Evolutionary conservation across 257 asterid genomes (phyloP).

Genomic region (Dorcoceras hygrometricum): DNA sequence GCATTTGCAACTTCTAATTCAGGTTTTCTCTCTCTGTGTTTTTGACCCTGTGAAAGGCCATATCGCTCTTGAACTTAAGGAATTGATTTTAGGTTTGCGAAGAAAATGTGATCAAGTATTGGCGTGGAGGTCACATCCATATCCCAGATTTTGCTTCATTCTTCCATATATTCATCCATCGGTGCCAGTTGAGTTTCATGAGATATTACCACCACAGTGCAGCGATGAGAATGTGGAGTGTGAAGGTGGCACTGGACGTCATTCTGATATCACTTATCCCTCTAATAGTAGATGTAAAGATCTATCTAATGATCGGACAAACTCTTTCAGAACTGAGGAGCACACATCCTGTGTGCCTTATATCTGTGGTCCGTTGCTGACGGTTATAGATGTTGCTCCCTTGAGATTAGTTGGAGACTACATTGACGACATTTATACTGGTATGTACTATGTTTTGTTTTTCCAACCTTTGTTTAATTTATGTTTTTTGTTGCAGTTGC

Average conservation of each 20-base stretch:
- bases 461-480: slow-evolving; percentile 20
- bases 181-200: slow-evolving; percentile 44
- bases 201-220: slow-evolving; percentile 31
- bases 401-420: slow-evolving; percentile 69
- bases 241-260: slow-evolving; percentile 33
- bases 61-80: slow-evolving; percentile 61
- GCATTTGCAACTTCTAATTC: slow-evolving; percentile 89
- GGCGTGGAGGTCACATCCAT: slow-evolving; percentile 59
- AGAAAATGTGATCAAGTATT: slow-evolving; percentile 52
- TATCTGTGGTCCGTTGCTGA: slow-evolving; percentile 29
- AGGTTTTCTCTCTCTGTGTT: slow-evolving; percentile 76
- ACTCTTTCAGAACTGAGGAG: slow-evolving; percentile 33
- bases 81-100: slow-evolving; percentile 58
- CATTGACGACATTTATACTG: slow-evolving; percentile 72
- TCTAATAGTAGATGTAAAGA: slow-evolving; percentile 31
- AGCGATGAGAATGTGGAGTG: slow-evolving; percentile 32
- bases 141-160: slow-evolving; percentile 72
- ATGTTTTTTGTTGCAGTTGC: slow-evolving; percentile 20
- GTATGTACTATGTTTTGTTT: slow-evolving; percentile 40
- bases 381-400: slow-evolving; percentile 90
- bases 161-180: slow-evolving; percentile 72
- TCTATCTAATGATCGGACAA: slow-evolving; percentile 34
- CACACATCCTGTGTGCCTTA: slow-evolving; percentile 62
- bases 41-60: slow-evolving; percentile 70
- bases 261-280: slow-evolving; percentile 33